Conservation (phyloP, 805 yeast genomes). For the Kodamaea neixiangensis region DNA sequence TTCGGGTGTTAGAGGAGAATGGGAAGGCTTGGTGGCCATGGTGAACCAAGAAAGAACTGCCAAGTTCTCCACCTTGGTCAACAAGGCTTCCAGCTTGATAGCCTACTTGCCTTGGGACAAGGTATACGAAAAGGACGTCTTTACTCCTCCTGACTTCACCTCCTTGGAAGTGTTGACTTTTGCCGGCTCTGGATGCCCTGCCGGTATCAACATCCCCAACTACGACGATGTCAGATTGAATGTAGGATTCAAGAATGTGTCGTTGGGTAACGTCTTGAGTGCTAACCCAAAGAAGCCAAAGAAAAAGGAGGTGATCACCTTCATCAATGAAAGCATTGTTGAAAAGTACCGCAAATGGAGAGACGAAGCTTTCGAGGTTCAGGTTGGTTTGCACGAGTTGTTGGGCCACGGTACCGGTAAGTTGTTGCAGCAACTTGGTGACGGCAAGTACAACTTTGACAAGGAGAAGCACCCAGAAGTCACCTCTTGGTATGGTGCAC, state of each 20-base stretch:
- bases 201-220: slow-evolving; percentile 91
- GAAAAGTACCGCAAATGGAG: slow-evolving; percentile 68
- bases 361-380: slow-evolving; percentile 85
- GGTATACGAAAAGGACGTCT: slow-evolving; percentile 77
- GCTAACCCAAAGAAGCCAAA: slow-evolving; percentile 66
- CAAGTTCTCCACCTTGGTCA: slow-evolving; percentile 71
- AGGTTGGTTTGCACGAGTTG: slow-evolving; percentile 90
- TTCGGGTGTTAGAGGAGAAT: slow-evolving; percentile 88
- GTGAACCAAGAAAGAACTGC: slow-evolving; percentile 85
- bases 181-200: slow-evolving; percentile 89
- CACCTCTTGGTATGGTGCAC: slow-evolving; percentile 68
- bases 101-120: slow-evolving; percentile 73
- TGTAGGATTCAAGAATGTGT: slow-evolving; percentile 85
- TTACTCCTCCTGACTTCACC: slow-evolving; percentile 91
- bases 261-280: slow-evolving; percentile 80
- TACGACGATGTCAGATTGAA: slow-evolving; percentile 86
- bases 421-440: slow-evolving; percentile 55
- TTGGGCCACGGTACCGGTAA: slow-evolving; percentile 93
- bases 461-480: slow-evolving; percentile 65
- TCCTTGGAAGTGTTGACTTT: slow-evolving; percentile 87
- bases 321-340: slow-evolving; percentile 54
- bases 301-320: slow-evolving; percentile 67
- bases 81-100: slow-evolving; percentile 65
- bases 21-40: slow-evolving; percentile 91
- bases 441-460: slow-evolving; percentile 74